These are phyloP conservation scores for Ophiostoma triangulosporum DNA, from an alignment of 2,329 filamentous ascomycete genomes.

Conservation along the genomic window DNA sequence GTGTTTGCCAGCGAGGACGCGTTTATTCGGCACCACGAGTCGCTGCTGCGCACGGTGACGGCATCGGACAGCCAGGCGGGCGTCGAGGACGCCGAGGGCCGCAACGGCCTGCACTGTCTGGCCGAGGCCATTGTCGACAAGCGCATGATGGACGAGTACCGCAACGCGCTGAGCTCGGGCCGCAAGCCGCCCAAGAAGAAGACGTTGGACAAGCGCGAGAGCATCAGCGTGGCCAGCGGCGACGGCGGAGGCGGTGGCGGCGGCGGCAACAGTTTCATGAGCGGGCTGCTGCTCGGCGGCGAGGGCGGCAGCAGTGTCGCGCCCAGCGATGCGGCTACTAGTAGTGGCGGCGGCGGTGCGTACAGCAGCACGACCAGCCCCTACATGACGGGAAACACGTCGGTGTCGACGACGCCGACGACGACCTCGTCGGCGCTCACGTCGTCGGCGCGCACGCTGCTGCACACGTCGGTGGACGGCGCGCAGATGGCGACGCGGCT, in stretches of 20 bases:
- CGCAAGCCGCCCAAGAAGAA: constrained; percentile 23
- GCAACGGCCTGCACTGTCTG: constrained; percentile 46
- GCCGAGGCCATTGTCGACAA: constrained; percentile 36
- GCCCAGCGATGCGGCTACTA: background rate
- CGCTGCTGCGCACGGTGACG: constrained; percentile 25
- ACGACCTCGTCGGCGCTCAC: background rate
- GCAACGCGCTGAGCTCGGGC: constrained; percentile 17
- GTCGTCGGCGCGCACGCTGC: constrained; percentile 5
- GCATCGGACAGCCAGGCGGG: constrained; percentile 21
- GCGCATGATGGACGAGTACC: constrained; percentile 23
- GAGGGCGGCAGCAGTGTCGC: constrained; percentile 1
- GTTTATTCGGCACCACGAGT: constrained; percentile 21
- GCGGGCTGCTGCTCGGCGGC: constrained; percentile 8
- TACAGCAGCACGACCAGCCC: constrained; percentile 3
- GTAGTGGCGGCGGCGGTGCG: background rate
- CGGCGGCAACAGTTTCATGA: constrained; percentile 8
- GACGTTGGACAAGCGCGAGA: constrained; percentile 21
- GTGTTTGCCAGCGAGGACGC: constrained; percentile 15
- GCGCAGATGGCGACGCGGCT: constrained; percentile 17
- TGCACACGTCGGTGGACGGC: constrained; percentile 12
- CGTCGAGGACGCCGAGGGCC: constrained; percentile 31
- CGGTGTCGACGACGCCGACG: background rate
- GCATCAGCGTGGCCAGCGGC: constrained; percentile 6
- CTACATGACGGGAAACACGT: constrained; percentile 1
- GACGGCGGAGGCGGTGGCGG: background rate